Base-by-base conservation (phyloP, 2,329 filamentous ascomycete species). In the Colletotrichum eleusines region DNA sequence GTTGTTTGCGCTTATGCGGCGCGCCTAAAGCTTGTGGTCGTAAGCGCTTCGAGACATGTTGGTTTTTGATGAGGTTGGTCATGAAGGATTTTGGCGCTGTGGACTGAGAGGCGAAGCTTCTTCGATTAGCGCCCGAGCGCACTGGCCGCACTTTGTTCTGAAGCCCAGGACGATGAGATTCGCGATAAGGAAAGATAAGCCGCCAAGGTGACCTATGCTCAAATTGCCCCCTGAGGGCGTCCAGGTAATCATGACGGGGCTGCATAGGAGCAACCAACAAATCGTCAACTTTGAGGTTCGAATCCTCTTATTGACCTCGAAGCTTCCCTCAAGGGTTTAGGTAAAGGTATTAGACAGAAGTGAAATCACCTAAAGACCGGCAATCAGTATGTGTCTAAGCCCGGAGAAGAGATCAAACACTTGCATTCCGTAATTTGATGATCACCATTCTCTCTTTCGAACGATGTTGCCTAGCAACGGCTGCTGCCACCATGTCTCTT, bases 131-230 rank as follows among this genome's bases (percentile, higher is more conserved):
- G 68, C 60, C 69, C 59, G 60, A 70, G 62, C 66, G 69, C 69
- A 72, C 69, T 72, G 69, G 65, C 69, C 69, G 57, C 69, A 72
- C 60, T 60, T 72, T 72, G 66, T 69, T 70, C 53, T 48, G 5
- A 57, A 26, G n/a, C 33, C 42, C 5, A 26, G 20, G 31, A 26
- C 26, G 50, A 55, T 66, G 50, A 66, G 63, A 44, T 57, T 50
- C 7, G 18, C n/a, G 28, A 58, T 67, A 40, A 59, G 26, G n/a
- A 26, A 55, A 48, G 42, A 48, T 58, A 71, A 71, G 68, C 31
- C 11, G 50, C 33, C 9, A 16, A n/a, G n/a, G 44, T 23, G 46
- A 12, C n/a, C n/a, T 23, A n/a, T n/a, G n/a, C n/a, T n/a, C n/a
- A n/a, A n/a, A n/a, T n/a, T n/a, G n/a, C 6, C 42, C 16, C 33